phyloP scores from a whole-genome alignment of 1,284 basidiomycete genomes.

The Moesziomyces aphidis region DNA sequence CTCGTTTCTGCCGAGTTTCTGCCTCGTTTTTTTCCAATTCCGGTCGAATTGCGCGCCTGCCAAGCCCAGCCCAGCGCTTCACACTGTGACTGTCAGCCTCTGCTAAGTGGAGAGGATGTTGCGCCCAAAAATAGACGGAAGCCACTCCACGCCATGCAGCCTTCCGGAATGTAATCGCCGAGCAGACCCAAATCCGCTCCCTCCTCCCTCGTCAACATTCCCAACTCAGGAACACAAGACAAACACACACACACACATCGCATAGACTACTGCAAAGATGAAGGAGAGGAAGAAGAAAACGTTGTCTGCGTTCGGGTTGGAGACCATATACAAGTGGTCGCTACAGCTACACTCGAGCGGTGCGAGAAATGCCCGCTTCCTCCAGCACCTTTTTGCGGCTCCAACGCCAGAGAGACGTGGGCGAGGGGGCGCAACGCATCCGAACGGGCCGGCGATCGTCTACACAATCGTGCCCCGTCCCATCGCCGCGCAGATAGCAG shows the following conservation, averaged over 20 bases:
- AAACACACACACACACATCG: background rate
- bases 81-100: too few species aligned
- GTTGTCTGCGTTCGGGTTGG: constrained; percentile 14
- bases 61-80: too few species aligned
- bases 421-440: constrained; percentile 9
- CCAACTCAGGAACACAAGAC: background rate
- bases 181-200: background rate
- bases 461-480: constrained; percentile 10
- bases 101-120: background rate
- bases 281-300: background rate
- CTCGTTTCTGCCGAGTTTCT: too few species aligned
- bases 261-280: background rate
- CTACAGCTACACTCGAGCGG: constrained; percentile 4
- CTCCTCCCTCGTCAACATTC: background rate
- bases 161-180: background rate
- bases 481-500: constrained; percentile 26
- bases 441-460: constrained; percentile 45
- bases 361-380: constrained; percentile 36
- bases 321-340: constrained; percentile 17
- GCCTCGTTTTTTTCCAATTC: too few species aligned
- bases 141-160: background rate
- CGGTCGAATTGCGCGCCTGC: background rate
- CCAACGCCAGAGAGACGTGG: constrained; percentile 14
- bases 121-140: background rate
- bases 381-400: constrained; percentile 19